Evolutionary conservation across 768 basidiomycete genomes (phyloP).

Genomic region (Leccinum incarnatum): DNA sequence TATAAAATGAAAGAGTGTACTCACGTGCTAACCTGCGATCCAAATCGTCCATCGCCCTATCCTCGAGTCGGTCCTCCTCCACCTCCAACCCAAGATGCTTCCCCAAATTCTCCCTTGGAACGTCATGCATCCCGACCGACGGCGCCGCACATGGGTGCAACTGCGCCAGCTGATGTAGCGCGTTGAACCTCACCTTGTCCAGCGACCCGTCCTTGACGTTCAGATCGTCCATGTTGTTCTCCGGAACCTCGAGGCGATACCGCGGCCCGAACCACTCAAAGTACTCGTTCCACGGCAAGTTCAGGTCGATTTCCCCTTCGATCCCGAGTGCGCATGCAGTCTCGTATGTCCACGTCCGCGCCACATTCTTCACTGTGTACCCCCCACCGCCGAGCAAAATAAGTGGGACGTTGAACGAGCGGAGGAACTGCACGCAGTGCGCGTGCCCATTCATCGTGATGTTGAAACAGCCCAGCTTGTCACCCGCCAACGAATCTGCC

Average conservation of each 20-base stretch:
- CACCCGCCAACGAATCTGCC: slow-evolving; percentile 91
- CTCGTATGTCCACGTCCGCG: slow-evolving; percentile 93
- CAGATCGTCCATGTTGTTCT: slow-evolving; percentile 93
- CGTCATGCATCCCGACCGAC: slow-evolving; percentile 81
- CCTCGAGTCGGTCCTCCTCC: slow-evolving; percentile 39
- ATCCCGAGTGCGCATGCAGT: slow-evolving; percentile 93
- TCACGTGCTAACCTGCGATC: slow-evolving; percentile 72
- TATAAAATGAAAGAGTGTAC: slow-evolving; percentile 24
- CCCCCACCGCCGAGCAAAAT: slow-evolving; percentile 95
- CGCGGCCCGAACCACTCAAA: slow-evolving; percentile 98
- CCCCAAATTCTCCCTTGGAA: slow-evolving; percentile 68
- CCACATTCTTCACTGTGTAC: slow-evolving; percentile 90
- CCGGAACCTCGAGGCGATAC: slow-evolving; percentile 86
- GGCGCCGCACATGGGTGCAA: slow-evolving; percentile 62
- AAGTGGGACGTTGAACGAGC: slow-evolving; percentile 77
- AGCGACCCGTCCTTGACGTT: slow-evolving; percentile 81
- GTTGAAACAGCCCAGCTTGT: slow-evolving; percentile 96
- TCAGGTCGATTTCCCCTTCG: slow-evolving; percentile 71
- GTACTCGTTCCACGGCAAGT: slow-evolving; percentile 83
- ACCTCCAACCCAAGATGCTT: slow-evolving; percentile 57
- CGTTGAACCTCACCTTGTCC: slow-evolving; percentile 69
- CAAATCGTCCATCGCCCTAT: slow-evolving; percentile 50
- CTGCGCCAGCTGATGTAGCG: slow-evolving; percentile 55
- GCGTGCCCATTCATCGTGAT: slow-evolving; percentile 95
- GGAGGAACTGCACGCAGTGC: slow-evolving; percentile 83